Evolutionary conservation across 2,329 filamentous ascomycete species (phyloP).

Genomic region (Cercospora nicotianae): DNA sequence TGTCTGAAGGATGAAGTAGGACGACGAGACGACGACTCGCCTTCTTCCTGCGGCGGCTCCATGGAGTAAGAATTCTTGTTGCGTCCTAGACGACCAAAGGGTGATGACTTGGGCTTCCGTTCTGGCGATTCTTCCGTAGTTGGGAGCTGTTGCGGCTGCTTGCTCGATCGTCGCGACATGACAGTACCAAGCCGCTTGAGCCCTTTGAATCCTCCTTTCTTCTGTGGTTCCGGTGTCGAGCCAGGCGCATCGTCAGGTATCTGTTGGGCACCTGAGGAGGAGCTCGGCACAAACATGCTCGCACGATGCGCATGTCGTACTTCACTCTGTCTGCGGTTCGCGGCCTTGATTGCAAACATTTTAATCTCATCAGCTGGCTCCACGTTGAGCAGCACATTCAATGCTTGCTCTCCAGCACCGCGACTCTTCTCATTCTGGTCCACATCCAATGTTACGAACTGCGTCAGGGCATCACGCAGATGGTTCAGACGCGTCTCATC

Average conservation of each 20-base stretch:
- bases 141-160: slow-evolving; percentile 40
- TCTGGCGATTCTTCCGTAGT: slow-evolving; percentile 48
- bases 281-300: slow-evolving; percentile 20
- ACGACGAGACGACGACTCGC: slow-evolving; percentile 24
- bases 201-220: slow-evolving; percentile 51
- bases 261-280: slow-evolving; percentile 7
- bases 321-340: slow-evolving; percentile 33
- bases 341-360: slow-evolving; percentile 57
- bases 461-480: slow-evolving; percentile 84
- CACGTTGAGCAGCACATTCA: slow-evolving; percentile 81
- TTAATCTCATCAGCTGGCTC: slow-evolving; percentile 85
- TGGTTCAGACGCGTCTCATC: slow-evolving; percentile 90
- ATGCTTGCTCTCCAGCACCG: slow-evolving; percentile 71
- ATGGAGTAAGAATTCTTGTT: slow-evolving; percentile 60
- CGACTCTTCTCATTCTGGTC: slow-evolving; percentile 79
- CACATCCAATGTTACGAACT: slow-evolving; percentile 88
- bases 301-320: slow-evolving; percentile 9
- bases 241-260: slow-evolving; percentile 39
- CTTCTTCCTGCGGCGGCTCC: slow-evolving; percentile 35
- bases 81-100: slow-evolving; percentile 58
- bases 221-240: slow-evolving; percentile 48
- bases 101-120: slow-evolving; percentile 55
- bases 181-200: slow-evolving; percentile 65
- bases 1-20: slow-evolving; percentile 36
- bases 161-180: slow-evolving; percentile 61